Conservation (phyloP, 345 rosid genomes). For the Ceriops tagal region DNA sequence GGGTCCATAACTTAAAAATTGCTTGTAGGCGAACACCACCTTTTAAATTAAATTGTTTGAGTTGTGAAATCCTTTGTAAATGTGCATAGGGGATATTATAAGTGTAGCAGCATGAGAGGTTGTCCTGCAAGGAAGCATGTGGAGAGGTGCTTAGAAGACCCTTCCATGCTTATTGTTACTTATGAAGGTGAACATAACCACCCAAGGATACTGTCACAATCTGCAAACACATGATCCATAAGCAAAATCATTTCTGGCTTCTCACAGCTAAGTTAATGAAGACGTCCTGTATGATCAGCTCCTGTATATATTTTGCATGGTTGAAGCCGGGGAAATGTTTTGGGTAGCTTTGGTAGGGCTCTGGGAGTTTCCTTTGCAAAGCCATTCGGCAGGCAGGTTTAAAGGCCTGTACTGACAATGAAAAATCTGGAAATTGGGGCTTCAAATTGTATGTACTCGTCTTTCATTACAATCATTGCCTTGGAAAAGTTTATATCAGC, state of each 20-base stretch:
- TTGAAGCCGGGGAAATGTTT: slow-evolving; percentile 28
- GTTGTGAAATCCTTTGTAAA: slow-evolving; percentile 1
- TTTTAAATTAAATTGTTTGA: neutral
- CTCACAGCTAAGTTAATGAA: slow-evolving; percentile 10
- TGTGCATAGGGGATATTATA: slow-evolving; percentile 84
- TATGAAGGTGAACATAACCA: slow-evolving; percentile 98
- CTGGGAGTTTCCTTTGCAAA: slow-evolving; percentile 26
- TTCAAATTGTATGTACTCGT: slow-evolving; percentile 33
- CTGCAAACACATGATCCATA: slow-evolving; percentile 47
- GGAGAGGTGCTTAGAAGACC: slow-evolving; percentile 89
- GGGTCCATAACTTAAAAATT: neutral
- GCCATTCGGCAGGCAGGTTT: slow-evolving; percentile 14
- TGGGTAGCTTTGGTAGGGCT: slow-evolving; percentile 24
- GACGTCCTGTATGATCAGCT: slow-evolving; percentile 37
- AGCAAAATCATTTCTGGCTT: slow-evolving; percentile 15
- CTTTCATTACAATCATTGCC: slow-evolving; percentile 22
- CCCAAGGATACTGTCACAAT: slow-evolving; percentile 56
- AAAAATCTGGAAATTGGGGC: slow-evolving; percentile 31
- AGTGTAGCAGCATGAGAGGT: slow-evolving; percentile 97
- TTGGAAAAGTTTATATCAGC: slow-evolving; percentile 10
- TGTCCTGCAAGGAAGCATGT: slow-evolving; percentile 99
- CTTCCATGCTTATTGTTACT: slow-evolving; percentile 86
- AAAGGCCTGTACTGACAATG: slow-evolving; percentile 18
- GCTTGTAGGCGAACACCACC: neutral
- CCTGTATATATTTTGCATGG: slow-evolving; percentile 57